Base-by-base conservation (phyloP, 495 filamentous ascomycete genomes). In the Letharia lupina region DNA sequence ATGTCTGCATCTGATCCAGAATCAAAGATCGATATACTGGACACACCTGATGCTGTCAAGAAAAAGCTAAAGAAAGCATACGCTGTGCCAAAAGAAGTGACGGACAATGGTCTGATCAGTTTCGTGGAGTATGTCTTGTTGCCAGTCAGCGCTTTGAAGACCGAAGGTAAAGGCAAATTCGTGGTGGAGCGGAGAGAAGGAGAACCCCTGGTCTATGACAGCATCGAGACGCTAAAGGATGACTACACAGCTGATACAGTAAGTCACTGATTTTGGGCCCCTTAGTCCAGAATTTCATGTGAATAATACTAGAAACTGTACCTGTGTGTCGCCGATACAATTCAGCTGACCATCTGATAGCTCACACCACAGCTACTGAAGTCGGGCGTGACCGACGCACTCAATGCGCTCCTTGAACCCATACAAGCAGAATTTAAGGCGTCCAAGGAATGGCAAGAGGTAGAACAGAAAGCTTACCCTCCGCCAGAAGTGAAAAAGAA, bases 11-110 rank as follows among this genome's bases (percentile, higher is more conserved):
- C 77, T 33, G 83, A 84, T 67, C 79, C 84, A 42, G 87, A 91
- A 71, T 88, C 82, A 60, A 96, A 98, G 80, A 96, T 98, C 69
- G 94, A 98, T 74, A 80, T 98, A 11, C 82, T 98, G 8, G 94
- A 98, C 68, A 50, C 83, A 0, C 76, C 87, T 1, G 91, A 95
- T 11, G 73, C 77, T 6, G 84, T 96, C 5, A 74, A 78, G 62
- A 88, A 85, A 77, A 96, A 97, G 82, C 79, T 97, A 66, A 85
- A 84, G 69, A 96, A 96, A 75, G 89, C 93, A 4, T 81, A 86
- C 50, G 88, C 88, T 9, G 82, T 82, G 42, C 94, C 94, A 3
- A 80, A 84, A 67, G 82, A 89, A 41, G 78, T 90, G 23, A 91
- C 96, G 69, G 88, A 86, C 10, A 98, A 98, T 73, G 94, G 94